Evolutionary conservation across 495 filamentous ascomycete genomes (phyloP), one percentile per base, ranked within the genome.

Genomic region (Eremomyces bilateralis): DNA sequence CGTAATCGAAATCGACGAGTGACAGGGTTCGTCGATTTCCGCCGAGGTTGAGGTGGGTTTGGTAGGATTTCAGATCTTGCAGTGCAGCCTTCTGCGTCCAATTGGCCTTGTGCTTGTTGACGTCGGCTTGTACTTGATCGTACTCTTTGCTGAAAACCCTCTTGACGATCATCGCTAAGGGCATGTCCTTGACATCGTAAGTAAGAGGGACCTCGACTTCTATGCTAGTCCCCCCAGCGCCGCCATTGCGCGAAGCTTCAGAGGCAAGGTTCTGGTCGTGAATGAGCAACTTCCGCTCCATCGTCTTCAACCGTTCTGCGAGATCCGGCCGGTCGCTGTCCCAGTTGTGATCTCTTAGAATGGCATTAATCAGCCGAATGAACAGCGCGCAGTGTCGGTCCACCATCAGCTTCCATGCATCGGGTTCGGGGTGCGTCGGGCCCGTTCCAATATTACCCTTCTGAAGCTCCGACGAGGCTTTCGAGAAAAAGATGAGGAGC

Each of bases 101-200:
- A 0, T 61, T 47, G 3, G 68, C 56, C 44, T 74, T 76, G 51
- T 92, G 65, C 13, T 65, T 67, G 54, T 90, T 76, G 44, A 99
- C 78, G 44, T 93, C 83, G 16, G 62, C 62, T 53, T 95, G 90
- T 16, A 79, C 76, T 32, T 81, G 72, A 2, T 68, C 63, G 29
- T 73, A 68, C 27, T 70, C 67, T 34, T 82, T 63, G 28, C 73
- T 75, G 51, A 94, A 99, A 35, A 93, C 77, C 37, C 64, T 73
- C 29, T 73, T 71, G 17, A 95, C 85, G 32, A 72, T 64, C 50
- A 83, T 76, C 19, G 93, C 90, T 53, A 94, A 65, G 15, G 71
- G 73, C 90, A 99, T 99, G 48, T 99, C 90, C 57, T 83, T 91
- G 33, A 94, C 73, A 52, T 91, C 76, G 48, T 92, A 82, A 51